Evolutionary conservation across 176 grass and related monocot genomes (phyloP).

Genomic region (Leersia perrieri): DNA sequence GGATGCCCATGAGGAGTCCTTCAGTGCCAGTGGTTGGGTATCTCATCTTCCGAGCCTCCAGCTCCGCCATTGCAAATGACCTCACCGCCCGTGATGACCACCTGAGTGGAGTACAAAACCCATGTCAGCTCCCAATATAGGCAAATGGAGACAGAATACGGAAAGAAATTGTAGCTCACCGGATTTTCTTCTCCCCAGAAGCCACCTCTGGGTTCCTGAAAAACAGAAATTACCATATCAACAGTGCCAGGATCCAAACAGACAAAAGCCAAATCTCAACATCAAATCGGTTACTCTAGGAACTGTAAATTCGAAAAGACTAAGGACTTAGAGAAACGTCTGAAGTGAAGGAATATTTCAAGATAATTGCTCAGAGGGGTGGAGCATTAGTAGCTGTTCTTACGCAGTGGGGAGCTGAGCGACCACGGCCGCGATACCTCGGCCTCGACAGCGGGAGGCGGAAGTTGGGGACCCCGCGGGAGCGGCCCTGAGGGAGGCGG

Average conservation of each 20-base stretch:
- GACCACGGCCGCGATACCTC: slow-evolving; percentile 22
- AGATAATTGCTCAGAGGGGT: not conserved
- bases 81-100: slow-evolving; percentile 83
- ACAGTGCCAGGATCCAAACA: slow-evolving; percentile 10
- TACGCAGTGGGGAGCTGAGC: slow-evolving; percentile 54
- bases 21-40: slow-evolving; percentile 73
- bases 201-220: slow-evolving; percentile 45
- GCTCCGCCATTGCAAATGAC: slow-evolving; percentile 74
- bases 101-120: slow-evolving; percentile 36
- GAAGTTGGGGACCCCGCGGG: slow-evolving; percentile 9
- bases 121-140: slow-evolving; percentile 15
- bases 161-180: slow-evolving; percentile 32
- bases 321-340: not conserved
- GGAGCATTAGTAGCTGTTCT: not conserved
- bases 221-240: not conserved
- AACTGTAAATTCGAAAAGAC: slow-evolving; percentile 10
- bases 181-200: slow-evolving; percentile 43
- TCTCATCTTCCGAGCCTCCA: slow-evolving; percentile 81
- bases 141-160: not conserved
- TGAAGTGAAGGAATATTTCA: slow-evolving; percentile 4
- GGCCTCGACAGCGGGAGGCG: slow-evolving; percentile 20
- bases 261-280: not conserved
- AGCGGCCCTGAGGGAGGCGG: slow-evolving; percentile 11
- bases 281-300: not conserved
- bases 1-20: slow-evolving; percentile 81